A percentile compares a stretch with the other conserved stretches of the same genome.
These are phyloP conservation scores for Stylonectria norvegica DNA, from an alignment of 2,329 filamentous ascomycete species.

Conservation along the genomic window DNA sequence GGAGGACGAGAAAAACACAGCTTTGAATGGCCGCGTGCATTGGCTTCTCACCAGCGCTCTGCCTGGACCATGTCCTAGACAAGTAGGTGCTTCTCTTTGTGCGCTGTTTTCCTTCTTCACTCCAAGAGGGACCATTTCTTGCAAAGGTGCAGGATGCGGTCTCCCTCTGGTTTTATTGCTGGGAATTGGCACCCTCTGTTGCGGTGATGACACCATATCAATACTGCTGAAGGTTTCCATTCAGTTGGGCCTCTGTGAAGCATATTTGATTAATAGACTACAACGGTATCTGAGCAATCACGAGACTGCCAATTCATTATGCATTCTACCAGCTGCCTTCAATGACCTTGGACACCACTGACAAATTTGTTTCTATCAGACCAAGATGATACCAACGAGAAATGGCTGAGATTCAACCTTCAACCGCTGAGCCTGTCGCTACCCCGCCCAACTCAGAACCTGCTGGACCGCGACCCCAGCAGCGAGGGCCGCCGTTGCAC, in stretches of 20 bases:
- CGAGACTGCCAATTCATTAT: constrained; percentile 16
- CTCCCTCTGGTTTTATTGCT: not conserved
- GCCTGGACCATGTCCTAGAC: constrained; percentile 31
- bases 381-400: constrained; percentile 45
- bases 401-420: constrained; percentile 42
- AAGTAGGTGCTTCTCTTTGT: constrained; percentile 23
- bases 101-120: constrained; percentile 2
- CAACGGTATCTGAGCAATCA: constrained; percentile 88
- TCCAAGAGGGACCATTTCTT: not conserved
- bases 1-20: constrained; percentile 17
- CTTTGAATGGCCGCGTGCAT: constrained; percentile 27
- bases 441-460: constrained; percentile 19
- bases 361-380: constrained; percentile 28
- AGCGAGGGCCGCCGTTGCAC: constrained; percentile 49
- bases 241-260: constrained; percentile 60
- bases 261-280: constrained; percentile 75
- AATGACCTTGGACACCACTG: constrained; percentile 6
- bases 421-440: constrained; percentile 19
- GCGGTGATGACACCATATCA: constrained; percentile 59
- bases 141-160: not conserved
- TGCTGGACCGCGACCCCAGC: constrained; percentile 23
- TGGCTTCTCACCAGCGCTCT: constrained; percentile 21
- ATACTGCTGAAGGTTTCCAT: constrained; percentile 57
- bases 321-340: not conserved
- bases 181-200: constrained; percentile 24